Conservation (phyloP, 495 filamentous ascomycete species). For the Penicillium lividum region DNA sequence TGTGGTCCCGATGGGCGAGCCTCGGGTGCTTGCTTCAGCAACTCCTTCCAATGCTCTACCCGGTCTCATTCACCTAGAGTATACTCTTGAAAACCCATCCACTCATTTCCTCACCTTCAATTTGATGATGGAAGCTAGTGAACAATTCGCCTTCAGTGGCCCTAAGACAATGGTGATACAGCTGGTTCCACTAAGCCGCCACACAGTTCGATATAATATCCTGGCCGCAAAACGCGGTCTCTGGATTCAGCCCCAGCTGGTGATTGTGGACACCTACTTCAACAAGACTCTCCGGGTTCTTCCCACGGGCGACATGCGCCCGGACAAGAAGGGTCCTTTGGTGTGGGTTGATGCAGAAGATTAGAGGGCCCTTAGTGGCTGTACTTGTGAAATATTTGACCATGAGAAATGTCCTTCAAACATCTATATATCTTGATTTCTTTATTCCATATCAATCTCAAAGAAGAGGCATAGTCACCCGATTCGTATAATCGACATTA, state of each 20-base stretch:
- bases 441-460: slow-evolving; percentile 8
- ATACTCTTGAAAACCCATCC: slow-evolving; percentile 91
- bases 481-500: slow-evolving; percentile 31
- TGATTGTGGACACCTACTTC: slow-evolving; percentile 85
- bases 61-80: slow-evolving; percentile 54
- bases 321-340: slow-evolving; percentile 70
- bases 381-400: slow-evolving; percentile 3
- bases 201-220: slow-evolving; percentile 68
- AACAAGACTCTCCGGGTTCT: slow-evolving; percentile 79
- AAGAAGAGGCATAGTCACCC: slow-evolving; percentile 28
- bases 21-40: slow-evolving; percentile 76
- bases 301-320: slow-evolving; percentile 69
- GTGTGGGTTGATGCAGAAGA: slow-evolving; percentile 63
- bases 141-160: slow-evolving; percentile 91
- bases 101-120: slow-evolving; percentile 92
- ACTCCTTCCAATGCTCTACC: slow-evolving; percentile 45
- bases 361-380: slow-evolving; percentile 20
- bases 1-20: slow-evolving; percentile 76
- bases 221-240: slow-evolving; percentile 56
- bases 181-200: slow-evolving; percentile 74
- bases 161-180: slow-evolving; percentile 76
- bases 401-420: slow-evolving; percentile 6
- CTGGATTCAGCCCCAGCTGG: slow-evolving; percentile 72
- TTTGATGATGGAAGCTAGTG: slow-evolving; percentile 85
- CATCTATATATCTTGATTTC: background rate